Evolutionary conservation across 2,329 filamentous ascomycete species (phyloP).

Genomic region (Trichoderma sp.): DNA sequence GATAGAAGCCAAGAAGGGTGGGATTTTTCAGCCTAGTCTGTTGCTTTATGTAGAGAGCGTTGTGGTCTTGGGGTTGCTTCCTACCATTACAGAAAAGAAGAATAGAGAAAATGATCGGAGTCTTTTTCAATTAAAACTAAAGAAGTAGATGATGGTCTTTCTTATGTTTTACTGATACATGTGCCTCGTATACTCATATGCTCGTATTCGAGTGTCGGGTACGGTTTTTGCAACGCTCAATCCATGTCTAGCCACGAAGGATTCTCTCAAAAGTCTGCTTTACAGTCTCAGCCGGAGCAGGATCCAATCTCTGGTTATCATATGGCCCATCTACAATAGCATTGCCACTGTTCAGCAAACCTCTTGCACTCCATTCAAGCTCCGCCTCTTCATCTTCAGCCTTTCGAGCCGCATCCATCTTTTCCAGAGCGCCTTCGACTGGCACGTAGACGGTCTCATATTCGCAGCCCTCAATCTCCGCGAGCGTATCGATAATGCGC

Average conservation of each 20-base stretch:
- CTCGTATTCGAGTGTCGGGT: background rate
- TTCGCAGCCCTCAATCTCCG: background rate
- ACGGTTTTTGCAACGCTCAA: background rate
- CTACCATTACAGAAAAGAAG: no score
- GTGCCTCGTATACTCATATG: no score
- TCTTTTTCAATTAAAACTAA: no score
- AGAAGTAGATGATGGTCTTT: no score
- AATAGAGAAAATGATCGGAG: no score
- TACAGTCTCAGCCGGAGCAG: background rate
- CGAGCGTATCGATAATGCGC: background rate
- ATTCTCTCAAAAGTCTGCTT: background rate
- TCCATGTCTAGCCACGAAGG: background rate
- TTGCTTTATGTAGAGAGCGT: no score
- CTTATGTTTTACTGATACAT: no score
- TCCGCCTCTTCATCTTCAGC: background rate
- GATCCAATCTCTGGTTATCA: background rate
- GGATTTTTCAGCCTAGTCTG: no score
- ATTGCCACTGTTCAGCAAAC: background rate
- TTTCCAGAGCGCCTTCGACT: background rate
- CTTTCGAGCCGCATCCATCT: background rate
- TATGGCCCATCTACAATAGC: background rate
- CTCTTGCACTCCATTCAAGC: background rate
- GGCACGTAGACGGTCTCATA: background rate
- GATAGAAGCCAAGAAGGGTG: no score
- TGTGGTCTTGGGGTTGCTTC: no score